Percentiles rank a stretch among this genome's conserved stretches.
These are phyloP conservation scores for Suillus placidus DNA, from an alignment of 768 basidiomycete genomes.

Conservation along the genomic window DNA sequence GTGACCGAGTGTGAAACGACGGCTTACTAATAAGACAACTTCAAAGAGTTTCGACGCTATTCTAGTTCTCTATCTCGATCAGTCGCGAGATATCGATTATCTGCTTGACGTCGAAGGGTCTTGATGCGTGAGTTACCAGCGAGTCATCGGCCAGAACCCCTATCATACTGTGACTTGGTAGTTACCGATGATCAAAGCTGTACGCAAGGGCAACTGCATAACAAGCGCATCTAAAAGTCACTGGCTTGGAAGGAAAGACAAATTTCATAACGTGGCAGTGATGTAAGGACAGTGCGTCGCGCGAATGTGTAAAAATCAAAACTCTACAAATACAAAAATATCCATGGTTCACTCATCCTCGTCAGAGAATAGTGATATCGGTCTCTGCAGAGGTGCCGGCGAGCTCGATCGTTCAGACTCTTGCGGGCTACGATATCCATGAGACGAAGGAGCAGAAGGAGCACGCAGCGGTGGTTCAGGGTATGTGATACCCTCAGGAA, in stretches of 20 bases:
- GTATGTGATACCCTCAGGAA: constrained; percentile 30
- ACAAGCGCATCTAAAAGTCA: background rate
- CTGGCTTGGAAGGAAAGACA: background rate
- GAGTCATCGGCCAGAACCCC: background rate
- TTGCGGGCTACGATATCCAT: constrained; percentile 15
- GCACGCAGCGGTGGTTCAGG: constrained; percentile 29
- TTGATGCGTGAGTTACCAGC: background rate
- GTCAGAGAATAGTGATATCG: constrained; percentile 32
- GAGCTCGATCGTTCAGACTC: constrained; percentile 22
- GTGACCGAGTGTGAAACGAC: background rate
- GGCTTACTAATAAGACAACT: background rate
- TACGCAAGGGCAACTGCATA: background rate
- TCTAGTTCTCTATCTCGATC: background rate
- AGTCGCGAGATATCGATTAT: background rate
- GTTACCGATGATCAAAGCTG: background rate
- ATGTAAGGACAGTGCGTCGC: background rate
- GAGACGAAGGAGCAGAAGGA: constrained; percentile 28
- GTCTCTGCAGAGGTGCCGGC: constrained; percentile 32
- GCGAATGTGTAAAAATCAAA: background rate
- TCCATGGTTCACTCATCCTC: background rate
- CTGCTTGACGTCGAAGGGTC: background rate
- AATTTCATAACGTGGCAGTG: background rate
- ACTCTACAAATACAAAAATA: background rate
- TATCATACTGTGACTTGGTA: background rate
- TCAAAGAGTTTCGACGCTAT: too few species aligned